Conservation (phyloP, 306 rosid genomes). For the Hippophae tibetana region DNA sequence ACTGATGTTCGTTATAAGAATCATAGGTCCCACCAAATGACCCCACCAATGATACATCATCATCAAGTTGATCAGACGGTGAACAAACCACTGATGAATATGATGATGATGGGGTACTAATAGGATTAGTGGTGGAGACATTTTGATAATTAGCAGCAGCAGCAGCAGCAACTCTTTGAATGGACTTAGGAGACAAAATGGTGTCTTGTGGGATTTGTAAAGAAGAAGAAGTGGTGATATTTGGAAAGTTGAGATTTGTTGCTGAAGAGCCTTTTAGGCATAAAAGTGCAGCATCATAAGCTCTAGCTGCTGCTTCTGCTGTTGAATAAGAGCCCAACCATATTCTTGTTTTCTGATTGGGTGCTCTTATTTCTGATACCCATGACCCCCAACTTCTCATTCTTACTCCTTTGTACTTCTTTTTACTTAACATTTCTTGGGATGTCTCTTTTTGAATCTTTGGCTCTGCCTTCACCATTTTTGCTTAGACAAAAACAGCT, state of each 20-base stretch:
- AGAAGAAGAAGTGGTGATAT: slow-evolving; percentile 14
- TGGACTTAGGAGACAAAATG: slow-evolving; percentile 73
- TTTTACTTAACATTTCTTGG: slow-evolving; percentile 22
- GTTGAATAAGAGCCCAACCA: slow-evolving; percentile 97
- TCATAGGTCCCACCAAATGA: slow-evolving; percentile 20
- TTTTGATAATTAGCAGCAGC: slow-evolving; percentile 46
- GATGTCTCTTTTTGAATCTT: slow-evolving; percentile 32
- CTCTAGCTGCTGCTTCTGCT: slow-evolving; percentile 95
- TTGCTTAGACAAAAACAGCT: neutral
- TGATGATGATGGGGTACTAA: slow-evolving; percentile 23
- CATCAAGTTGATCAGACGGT: slow-evolving; percentile 36
- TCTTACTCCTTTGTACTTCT: slow-evolving; percentile 95
- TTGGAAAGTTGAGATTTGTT: slow-evolving; percentile 63
- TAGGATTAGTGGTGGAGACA: neutral
- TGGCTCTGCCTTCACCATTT: slow-evolving; percentile 58
- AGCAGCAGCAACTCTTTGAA: slow-evolving; percentile 82
- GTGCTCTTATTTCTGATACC: slow-evolving; percentile 97
- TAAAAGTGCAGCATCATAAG: slow-evolving; percentile 91
- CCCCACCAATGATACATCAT: slow-evolving; percentile 32
- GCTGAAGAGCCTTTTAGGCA: slow-evolving; percentile 93
- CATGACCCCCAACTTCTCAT: slow-evolving; percentile 99
- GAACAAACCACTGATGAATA: slow-evolving; percentile 30
- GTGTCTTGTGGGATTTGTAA: slow-evolving; percentile 34
- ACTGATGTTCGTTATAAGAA: slow-evolving; percentile 15
- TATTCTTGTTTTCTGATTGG: slow-evolving; percentile 90